Evolutionary conservation across 495 filamentous ascomycete species (phyloP), one percentile per base, ranked within the genome.

Genomic region (Penicillium samsonianum): DNA sequence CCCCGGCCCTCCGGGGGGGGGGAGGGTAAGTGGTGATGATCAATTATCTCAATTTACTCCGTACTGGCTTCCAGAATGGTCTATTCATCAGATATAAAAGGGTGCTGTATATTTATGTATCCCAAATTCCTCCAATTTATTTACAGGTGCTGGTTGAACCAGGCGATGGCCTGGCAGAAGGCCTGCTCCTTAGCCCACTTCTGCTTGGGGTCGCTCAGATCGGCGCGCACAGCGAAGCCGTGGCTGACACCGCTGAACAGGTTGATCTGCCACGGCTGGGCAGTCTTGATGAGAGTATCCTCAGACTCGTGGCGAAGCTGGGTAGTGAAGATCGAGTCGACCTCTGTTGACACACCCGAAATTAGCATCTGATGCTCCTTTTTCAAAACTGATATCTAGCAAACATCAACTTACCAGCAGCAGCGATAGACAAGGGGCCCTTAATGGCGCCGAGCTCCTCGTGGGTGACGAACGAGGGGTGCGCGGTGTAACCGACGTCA

Each of bases 101-200:
- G 12, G 33, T 14, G 14, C 2, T 35, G 1, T 14, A 16, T n/a
- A 38, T 33, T 41, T 37, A 54, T 19, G n/a, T 38, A 17, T 37
- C n/a, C 17, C 35, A 2, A 20, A 6, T 5, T 31, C 6, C 16
- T 48, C 43, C 10, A 16, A 8, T 11, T n/a, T 50, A 58, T 70
- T 69, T 81, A 83, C 57, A 85, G 55, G 65, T 78, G 73, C 68
- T 81, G 71, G 59, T 88, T 80, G 65, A 95, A 94, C 91, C 91
- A 96, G 45, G 70, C 65, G 44, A 92, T 78, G 51, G 90, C 90
- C 77, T 95, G 90, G 53, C 80, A 66, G 67, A 94, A 94, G 25
- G 91, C 91, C 76, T 88, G 84, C 78, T 96, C 90, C 81, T 92
- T 92, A 47, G 90, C 87, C 59, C 80, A 94, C 78, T 85, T 90